phyloP scores from a whole-genome alignment of 164 flowering plant species.

The Stephania yunnanensis region DNA sequence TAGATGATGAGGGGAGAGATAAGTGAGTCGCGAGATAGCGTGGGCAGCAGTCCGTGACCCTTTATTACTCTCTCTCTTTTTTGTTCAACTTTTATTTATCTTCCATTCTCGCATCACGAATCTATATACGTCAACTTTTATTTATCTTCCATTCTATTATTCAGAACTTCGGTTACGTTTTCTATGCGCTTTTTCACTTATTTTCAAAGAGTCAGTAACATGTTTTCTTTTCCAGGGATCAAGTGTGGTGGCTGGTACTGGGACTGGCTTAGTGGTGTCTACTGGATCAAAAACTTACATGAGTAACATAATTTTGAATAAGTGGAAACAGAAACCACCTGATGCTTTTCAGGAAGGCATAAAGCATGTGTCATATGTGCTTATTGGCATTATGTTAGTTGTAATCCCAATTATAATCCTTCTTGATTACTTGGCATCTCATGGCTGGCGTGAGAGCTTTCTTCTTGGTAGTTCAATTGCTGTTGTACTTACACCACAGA shows the following conservation, averaged over 20 bases:
- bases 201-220: background rate
- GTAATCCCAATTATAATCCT: conserved; percentile 41
- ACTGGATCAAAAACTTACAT: conserved; percentile 75
- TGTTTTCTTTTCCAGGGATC: conserved; percentile 49
- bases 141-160: too few relatives aligned
- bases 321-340: conserved; percentile 52
- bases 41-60: too few relatives aligned
- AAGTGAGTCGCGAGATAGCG: too few relatives aligned
- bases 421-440: conserved; percentile 31
- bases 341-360: conserved; percentile 56
- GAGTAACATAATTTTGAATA: conserved; percentile 59
- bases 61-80: too few relatives aligned
- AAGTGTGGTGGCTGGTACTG: conserved; percentile 68
- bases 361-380: conserved; percentile 46
- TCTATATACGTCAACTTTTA: background rate
- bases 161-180: background rate
- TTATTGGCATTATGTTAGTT: conserved; percentile 47
- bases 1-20: too few relatives aligned
- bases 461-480: conserved; percentile 69
- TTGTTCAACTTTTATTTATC: too few relatives aligned
- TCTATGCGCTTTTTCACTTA: background rate
- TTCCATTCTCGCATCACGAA: too few relatives aligned
- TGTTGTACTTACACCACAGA: conserved; percentile 72
- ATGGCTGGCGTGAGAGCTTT: conserved; percentile 31
- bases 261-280: conserved; percentile 72